Evolutionary conservation across 2,329 filamentous ascomycete genomes (phyloP), one percentile per base, ranked within the genome.

Genomic region (Sporothrix schenckii): DNA sequence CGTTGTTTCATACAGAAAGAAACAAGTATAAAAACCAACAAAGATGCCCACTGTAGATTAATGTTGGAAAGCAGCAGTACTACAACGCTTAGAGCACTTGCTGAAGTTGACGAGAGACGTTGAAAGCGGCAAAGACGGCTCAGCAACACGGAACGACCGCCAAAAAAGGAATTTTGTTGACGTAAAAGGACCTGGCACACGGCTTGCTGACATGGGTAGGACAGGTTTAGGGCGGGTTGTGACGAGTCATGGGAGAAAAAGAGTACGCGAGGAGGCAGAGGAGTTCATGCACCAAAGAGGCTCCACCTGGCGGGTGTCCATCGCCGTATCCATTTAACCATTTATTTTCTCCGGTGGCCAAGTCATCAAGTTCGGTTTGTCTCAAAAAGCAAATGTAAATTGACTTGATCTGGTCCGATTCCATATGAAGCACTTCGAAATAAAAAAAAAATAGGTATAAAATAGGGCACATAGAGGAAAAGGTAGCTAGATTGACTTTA

Each of bases 341-440:
- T 66, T 41, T 41, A 66, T 66, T 41, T 41, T 60, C 56, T 41
- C 56, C 56, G 56, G 56, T 60, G 56, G 56, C 56, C 56, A 60
- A 41, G 56, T 41, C 56, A 60, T 21, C 30, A 60, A 10, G 6
- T 13, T 41, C 5, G 56, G 34, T 49, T 14, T 49, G 44, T 14
- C 16, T 49, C 13, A 16, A 49, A 16, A 16, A 19, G 44, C 3
- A 19, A 5, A 49, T 24, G 39, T 14, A 27, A 63, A 63, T 34
- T 13, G 21, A 41, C 21, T 41, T 16, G n/a, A 21, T 19, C 56
- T 41, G 9, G 11, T 39, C 21, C 56, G 56, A 41, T 41, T 60
- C 11, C 56, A 41, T 24, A 24, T 1, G n/a, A 11, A 41, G 24
- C 24, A 41, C 27, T n/a, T n/a, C n/a, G n/a, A n/a, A n/a, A n/a